phyloP scores from a whole-genome alignment of 306 rosid species.

The Trifolium repens region DNA sequence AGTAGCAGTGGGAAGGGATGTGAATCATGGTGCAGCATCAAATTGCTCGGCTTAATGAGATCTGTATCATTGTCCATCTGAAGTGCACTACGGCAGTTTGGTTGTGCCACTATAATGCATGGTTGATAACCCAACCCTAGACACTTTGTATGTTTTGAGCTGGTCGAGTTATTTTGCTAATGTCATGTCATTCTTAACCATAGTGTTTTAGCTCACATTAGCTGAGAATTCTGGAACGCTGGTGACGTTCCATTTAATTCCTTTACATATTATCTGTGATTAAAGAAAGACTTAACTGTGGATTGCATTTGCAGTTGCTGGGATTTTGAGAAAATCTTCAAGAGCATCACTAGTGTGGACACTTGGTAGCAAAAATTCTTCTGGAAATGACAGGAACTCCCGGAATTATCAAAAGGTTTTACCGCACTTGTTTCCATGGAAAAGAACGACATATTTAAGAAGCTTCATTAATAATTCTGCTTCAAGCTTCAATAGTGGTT shows the following conservation, averaged over 20 bases:
- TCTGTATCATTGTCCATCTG: not conserved
- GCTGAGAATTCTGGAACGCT: conserved; percentile 38
- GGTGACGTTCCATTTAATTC: conserved; percentile 32
- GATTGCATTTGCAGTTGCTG: conserved; percentile 56
- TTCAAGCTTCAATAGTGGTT: conserved; percentile 56
- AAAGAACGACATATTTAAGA: conserved; percentile 71
- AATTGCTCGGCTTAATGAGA: not conserved
- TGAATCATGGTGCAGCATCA: not conserved
- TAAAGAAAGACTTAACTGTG: conserved; percentile 19
- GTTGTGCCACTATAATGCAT: not conserved
- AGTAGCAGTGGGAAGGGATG: not conserved
- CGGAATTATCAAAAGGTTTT: conserved; percentile 58
- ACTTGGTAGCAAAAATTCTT: conserved; percentile 53
- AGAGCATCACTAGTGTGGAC: conserved; percentile 94
- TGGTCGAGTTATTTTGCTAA: conserved; percentile 6
- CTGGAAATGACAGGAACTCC: conserved; percentile 46
- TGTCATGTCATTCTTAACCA: conserved; percentile 35
- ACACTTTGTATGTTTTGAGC: not conserved
- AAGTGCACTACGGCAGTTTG: not conserved
- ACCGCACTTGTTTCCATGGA: conserved; percentile 88
- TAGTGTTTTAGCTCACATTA: conserved; percentile 23
- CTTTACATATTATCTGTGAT: conserved; percentile 30
- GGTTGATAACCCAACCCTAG: conserved; percentile 15
- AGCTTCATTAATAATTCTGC: conserved; percentile 51
- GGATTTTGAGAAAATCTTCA: conserved; percentile 54